Evolutionary conservation across 345 rosid genomes (phyloP).

Genomic region (sweet orange (Citrus sinensis)): DVS_A1.0 CM039163.1:3218001-3218500

Average conservation of each 20-base stretch:
- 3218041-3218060: constrained; percentile 91
- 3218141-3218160: not conserved
- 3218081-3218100: constrained; percentile 73
- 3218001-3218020: constrained; percentile 15
- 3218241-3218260: constrained; percentile 67
- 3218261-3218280: constrained; percentile 79
- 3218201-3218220: constrained; percentile 35
- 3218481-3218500: not conserved
- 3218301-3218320: not conserved
- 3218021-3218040: constrained; percentile 99
- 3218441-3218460: constrained; percentile 76
- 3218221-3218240: constrained; percentile 79
- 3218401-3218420: constrained; percentile 89
- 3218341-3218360: not conserved
- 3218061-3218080: constrained; percentile 91
- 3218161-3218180: no score
- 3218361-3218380: constrained; percentile 45
- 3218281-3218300: constrained; percentile 51
- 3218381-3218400: constrained; percentile 85
- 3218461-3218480: constrained; percentile 49
- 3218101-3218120: constrained; percentile 67
- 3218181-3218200: not conserved
- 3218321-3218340: constrained; percentile 5
- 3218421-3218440: constrained; percentile 74
- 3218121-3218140: not conserved